Conservation (phyloP, 768 basidiomycete genomes). For the Lentinula edodes region DNA sequence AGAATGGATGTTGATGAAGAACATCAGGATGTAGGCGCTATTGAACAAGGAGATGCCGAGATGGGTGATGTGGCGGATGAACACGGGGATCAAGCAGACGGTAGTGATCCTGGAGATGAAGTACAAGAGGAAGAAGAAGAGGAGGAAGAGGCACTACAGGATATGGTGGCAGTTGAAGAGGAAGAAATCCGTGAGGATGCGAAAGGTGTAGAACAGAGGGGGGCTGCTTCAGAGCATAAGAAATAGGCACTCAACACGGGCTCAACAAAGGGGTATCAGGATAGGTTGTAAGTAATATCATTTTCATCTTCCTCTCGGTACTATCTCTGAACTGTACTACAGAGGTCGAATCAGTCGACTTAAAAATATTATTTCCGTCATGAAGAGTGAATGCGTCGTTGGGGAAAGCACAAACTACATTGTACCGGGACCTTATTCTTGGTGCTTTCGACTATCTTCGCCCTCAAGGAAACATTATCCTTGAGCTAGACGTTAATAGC, state of each 20-base stretch:
- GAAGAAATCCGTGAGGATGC: constrained; percentile 36
- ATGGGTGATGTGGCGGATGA: constrained; percentile 27
- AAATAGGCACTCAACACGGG: background rate
- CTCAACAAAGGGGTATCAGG: no score
- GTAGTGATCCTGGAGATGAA: constrained; percentile 29
- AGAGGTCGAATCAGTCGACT: no score
- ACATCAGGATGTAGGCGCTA: constrained; percentile 24
- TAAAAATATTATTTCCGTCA: no score
- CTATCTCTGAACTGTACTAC: no score
- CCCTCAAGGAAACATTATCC: no score
- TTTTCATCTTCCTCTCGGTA: no score
- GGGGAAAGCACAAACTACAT: no score
- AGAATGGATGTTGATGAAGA: constrained; percentile 14
- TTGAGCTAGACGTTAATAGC: no score
- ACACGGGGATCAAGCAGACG: constrained; percentile 12
- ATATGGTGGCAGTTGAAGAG: constrained; percentile 39
- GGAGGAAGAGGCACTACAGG: constrained; percentile 24
- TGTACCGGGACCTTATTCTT: no score
- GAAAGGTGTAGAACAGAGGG: constrained; percentile 27
- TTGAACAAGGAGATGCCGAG: constrained; percentile 22
- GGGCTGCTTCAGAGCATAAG: background rate
- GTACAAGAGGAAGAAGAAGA: constrained; percentile 26
- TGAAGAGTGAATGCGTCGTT: no score
- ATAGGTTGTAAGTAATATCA: no score
- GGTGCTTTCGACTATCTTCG: no score